Evolutionary conservation across 371 early-diverging fungal genomes (phyloP), one percentile per base, ranked within the genome.

Genomic region (Mortierella sp.): DNA sequence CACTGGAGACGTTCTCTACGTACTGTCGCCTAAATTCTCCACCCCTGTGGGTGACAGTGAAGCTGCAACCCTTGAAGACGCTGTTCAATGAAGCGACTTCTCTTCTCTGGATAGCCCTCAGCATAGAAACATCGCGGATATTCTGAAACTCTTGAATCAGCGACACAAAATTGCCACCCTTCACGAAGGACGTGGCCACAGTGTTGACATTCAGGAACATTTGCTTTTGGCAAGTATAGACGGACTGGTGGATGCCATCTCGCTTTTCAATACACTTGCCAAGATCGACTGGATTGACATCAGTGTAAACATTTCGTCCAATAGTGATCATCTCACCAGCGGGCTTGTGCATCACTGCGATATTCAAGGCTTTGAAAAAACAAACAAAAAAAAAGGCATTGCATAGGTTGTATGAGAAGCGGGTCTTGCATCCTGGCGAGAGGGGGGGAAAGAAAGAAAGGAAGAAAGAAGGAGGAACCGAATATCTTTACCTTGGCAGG

Each of bases 181-280:
- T 72, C 57, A 69, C 37, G 19, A 79, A 79, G 5, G 73, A 72
- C 0, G 72, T 66, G 19, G 66, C 61, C 16, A 73, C 72, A 11
- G 69, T 44, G 52, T 79, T 73, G 50, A 79, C 72, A 53, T 79
- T 79, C 30, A 77, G 68, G 60, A 62, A 81, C 25, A 81, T 37
- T 23, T 64, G 46, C 14, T 59, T 69, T 60, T 81, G 66, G 18
- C 90, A 86, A 1, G 94, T 89, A 1, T 89, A 83, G 30, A 95
- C 75, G 47, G 90, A 87, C 70, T 92, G 92, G 64, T 90, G 92
- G 71, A 92, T 88, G 12, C 98, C 98, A 64, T 91, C 90, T 95
- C 96, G 96, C 14, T 93, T 85, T 80, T 95, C 95, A 29, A 92
- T 84, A 37, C 95, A 95, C 23, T 92, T 91, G 14, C 88, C 90